Conservation (phyloP, 441 rosid species). For the Cnidoscolus chayamansa region DNA sequence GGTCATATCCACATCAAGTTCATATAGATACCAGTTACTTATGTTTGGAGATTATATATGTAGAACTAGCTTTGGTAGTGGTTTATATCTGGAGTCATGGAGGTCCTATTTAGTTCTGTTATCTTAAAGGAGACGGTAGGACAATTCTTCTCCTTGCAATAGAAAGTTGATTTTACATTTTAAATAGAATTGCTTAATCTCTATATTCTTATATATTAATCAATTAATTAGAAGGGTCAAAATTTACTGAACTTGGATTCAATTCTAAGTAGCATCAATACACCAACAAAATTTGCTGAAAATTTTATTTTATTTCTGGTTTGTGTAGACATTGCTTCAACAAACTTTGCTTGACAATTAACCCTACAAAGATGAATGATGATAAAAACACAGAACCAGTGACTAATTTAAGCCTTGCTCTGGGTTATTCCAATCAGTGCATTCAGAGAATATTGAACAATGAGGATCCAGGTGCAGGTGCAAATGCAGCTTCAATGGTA, state of each 20-base stretch:
- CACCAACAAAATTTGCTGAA: not conserved
- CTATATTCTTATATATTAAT: not conserved
- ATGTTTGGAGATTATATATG: not conserved
- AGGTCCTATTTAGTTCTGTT: not conserved
- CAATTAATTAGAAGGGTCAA: not conserved
- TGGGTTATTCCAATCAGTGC: constrained; percentile 36
- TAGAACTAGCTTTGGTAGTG: not conserved
- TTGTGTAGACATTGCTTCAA: not conserved
- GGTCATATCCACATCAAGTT: not conserved
- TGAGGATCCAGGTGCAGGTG: constrained; percentile 55
- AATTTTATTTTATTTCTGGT: not conserved
- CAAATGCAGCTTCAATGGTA: constrained; percentile 68
- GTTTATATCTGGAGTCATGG: not conserved
- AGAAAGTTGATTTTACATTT: not conserved
- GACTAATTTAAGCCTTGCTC: constrained; percentile 42
- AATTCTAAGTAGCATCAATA: not conserved
- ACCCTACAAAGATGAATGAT: constrained; percentile 49
- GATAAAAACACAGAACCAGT: constrained; percentile 40
- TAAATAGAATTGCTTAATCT: not conserved
- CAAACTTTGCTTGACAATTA: constrained; percentile 20
- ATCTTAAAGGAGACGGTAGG: not conserved
- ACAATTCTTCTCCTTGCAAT: not conserved
- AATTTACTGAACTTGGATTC: not conserved
- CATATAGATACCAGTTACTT: not conserved
- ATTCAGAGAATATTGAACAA: constrained; percentile 31